phyloP scores from a whole-genome alignment of 768 basidiomycete species.

The Lepiota subincarnata region DNA sequence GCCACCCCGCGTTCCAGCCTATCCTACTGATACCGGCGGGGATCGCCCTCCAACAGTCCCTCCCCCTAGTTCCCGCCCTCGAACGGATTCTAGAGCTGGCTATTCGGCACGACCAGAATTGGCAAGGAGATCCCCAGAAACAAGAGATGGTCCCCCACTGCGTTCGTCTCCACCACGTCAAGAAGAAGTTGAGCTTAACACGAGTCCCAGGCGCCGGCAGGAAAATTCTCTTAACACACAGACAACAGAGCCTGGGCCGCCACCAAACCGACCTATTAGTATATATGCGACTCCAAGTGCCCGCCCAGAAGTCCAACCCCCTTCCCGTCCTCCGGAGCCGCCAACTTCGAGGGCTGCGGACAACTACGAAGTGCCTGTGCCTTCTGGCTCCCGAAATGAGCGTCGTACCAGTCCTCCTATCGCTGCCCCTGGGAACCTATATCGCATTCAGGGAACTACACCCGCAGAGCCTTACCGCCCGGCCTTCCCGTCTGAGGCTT shows the following conservation, averaged over 20 bases:
- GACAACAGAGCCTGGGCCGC: background rate
- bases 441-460: background rate
- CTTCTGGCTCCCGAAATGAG: background rate
- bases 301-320: background rate
- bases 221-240: background rate
- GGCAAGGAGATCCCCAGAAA: conserved; percentile 1
- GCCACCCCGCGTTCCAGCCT: background rate
- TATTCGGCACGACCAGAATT: background rate
- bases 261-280: background rate
- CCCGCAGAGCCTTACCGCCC: background rate
- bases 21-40: background rate
- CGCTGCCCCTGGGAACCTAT: background rate
- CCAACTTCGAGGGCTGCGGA: background rate
- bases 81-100: conserved; percentile 1
- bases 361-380: background rate
- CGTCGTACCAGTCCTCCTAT: conserved; percentile 2
- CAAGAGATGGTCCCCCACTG: background rate
- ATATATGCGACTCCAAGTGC: background rate
- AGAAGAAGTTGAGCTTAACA: background rate
- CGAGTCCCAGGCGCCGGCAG: conserved; percentile 3
- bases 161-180: conserved; percentile 6
- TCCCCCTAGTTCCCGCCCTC: conserved; percentile 2
- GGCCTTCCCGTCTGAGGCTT: background rate
- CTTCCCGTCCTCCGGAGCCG: background rate
- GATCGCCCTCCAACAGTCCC: conserved; percentile 1